Base-by-base conservation (phyloP, 805 yeast species). In the Starmerella vaccinii region DNA sequence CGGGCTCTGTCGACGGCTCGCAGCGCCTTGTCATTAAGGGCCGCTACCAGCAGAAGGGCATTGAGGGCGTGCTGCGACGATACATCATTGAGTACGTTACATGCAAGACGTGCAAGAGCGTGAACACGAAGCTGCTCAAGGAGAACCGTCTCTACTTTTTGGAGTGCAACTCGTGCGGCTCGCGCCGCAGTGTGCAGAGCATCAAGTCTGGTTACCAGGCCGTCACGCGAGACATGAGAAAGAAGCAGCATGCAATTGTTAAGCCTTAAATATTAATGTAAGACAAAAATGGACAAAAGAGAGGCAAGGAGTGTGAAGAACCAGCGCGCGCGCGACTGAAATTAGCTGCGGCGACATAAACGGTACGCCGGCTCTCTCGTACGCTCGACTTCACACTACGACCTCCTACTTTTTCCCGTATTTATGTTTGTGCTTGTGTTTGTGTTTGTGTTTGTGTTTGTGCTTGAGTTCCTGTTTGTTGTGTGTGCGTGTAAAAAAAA, bases 171-270 rank as follows among this genome's bases (percentile, higher is more conserved):
- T 85, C 95, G 51, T 92, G 99, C 77, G 98, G 98, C 60, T 85
- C 95, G 45, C 81, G 97, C 45, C 83, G 96, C 73, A 88, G 97
- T 46, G 99, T 92, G 51, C 80, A 92, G 60, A 87, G 96, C 43
- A 92, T 92, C 71, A 92, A 94, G 80, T 86, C 97, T 46, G 99
- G 99, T 83, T 92, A 86, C 95, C 96, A 89, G 76, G 99, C 98
- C 61, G 65, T 67, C 51, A 65, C 68, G 52, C 58, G 66, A 38
- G 63, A 67, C 45, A 59, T 61, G 38, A 29, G 60, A 33, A 53
- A 55, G 47, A 53, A 51, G 54, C 59, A 59, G 19, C 54, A 56
- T 33, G 57, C 55, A 5, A 54, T 57, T 10, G 42, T 52, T 16
- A 44, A 30, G 46, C 22, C 26, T 35, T 44, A 30, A 7, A 24